These are phyloP conservation scores for Trichosporon coremiiforme DNA, from an alignment of 1,284 basidiomycete species.

Conservation along the genomic window DNA sequence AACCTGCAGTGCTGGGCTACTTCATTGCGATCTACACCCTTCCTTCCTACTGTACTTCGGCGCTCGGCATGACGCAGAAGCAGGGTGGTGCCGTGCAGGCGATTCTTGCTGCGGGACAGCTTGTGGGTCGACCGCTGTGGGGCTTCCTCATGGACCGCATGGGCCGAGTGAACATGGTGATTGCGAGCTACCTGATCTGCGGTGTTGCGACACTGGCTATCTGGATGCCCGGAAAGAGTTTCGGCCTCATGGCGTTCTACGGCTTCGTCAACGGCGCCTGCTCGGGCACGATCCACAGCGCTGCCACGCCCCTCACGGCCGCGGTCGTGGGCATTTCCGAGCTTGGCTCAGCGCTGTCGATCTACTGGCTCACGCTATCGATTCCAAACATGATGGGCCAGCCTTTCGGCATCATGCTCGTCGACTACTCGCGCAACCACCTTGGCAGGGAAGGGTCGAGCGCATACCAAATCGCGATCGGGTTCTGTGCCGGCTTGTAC, in stretches of 20 bases:
- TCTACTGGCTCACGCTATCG: slow-evolving; percentile 55
- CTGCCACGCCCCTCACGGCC: slow-evolving; percentile 49
- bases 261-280: slow-evolving; percentile 55
- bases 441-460: slow-evolving; percentile 47
- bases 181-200: slow-evolving; percentile 52
- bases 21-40: slow-evolving; percentile 58
- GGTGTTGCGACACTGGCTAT: slow-evolving; percentile 55
- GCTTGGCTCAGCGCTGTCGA: slow-evolving; percentile 53
- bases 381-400: slow-evolving; percentile 53
- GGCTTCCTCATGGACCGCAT: slow-evolving; percentile 55
- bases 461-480: slow-evolving; percentile 55
- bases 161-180: slow-evolving; percentile 56
- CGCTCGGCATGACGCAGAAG: slow-evolving; percentile 54
- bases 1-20: slow-evolving; percentile 53
- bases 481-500: slow-evolving; percentile 54
- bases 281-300: slow-evolving; percentile 56
- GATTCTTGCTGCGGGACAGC: slow-evolving; percentile 57
- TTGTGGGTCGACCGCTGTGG: slow-evolving; percentile 56
- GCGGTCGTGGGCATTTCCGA: slow-evolving; percentile 56
- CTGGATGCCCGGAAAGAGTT: slow-evolving; percentile 56
- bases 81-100: slow-evolving; percentile 57
- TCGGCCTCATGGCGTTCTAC: slow-evolving; percentile 55
- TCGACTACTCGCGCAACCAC: slow-evolving; percentile 49
- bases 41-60: slow-evolving; percentile 57
- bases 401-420: slow-evolving; percentile 55